Evolutionary conservation across 495 filamentous ascomycete species (phyloP).

Genomic region (Elaphomyces granulatus): DNA sequence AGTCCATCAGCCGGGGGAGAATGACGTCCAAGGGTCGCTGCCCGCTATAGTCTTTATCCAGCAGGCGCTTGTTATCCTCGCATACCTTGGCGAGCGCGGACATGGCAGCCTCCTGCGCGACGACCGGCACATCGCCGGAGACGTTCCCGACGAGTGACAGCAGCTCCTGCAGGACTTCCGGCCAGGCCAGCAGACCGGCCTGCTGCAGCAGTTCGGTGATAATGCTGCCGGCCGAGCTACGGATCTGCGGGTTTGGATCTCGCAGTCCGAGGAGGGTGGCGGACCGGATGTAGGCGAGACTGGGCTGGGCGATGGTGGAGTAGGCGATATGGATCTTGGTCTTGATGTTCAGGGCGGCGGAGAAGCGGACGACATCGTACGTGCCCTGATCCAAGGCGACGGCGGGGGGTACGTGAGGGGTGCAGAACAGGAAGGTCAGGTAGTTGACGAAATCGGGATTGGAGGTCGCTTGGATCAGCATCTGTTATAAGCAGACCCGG

Average conservation of each 20-base stretch:
- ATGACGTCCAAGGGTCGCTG: conserved; percentile 77
- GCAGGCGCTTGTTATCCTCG: conserved; percentile 78
- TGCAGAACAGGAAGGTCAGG: conserved; percentile 78
- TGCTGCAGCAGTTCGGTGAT: conserved; percentile 85
- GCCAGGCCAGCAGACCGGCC: conserved; percentile 82
- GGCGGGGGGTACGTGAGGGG: conserved; percentile 41
- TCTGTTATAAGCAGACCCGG: conserved; percentile 36
- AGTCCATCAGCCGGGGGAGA: conserved; percentile 80
- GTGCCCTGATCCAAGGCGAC: conserved; percentile 40
- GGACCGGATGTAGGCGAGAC: conserved; percentile 60
- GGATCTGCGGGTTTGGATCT: conserved; percentile 68
- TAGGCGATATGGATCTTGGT: conserved; percentile 67
- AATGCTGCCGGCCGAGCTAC: conserved; percentile 79
- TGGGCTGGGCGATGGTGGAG: conserved; percentile 53
- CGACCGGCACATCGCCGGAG: conserved; percentile 44
- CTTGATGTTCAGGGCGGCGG: conserved; percentile 88
- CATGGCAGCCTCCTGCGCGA: conserved; percentile 88
- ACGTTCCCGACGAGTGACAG: conserved; percentile 61
- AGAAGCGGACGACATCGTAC: conserved; percentile 65
- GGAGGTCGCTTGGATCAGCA: conserved; percentile 81
- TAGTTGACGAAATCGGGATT: conserved; percentile 97
- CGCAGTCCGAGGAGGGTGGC: conserved; percentile 63
- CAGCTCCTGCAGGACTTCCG: conserved; percentile 71
- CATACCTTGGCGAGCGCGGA: conserved; percentile 86
- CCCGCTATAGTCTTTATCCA: conserved; percentile 76